Percentiles rank a stretch among this genome's conserved stretches.
Conservation (phyloP, 1,284 basidiomycete genomes). For the Hemileccinum hortonii region DNA sequence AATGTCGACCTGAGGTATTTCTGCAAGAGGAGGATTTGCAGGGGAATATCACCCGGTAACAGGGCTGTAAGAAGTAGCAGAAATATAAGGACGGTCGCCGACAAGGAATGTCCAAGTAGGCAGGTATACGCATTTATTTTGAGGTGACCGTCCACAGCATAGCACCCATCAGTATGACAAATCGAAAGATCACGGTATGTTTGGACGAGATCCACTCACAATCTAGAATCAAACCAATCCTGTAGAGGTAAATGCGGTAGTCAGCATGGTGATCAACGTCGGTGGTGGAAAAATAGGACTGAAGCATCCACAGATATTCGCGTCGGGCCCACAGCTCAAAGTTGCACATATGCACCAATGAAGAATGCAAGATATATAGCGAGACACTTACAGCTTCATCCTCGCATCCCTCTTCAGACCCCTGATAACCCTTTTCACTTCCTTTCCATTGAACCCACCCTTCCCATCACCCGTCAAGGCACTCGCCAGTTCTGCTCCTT, state of each 20-base stretch:
- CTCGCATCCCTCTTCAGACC: slow-evolving; percentile 63
- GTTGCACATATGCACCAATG: background rate
- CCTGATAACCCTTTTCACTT: slow-evolving; percentile 63
- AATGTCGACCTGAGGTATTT: slow-evolving; percentile 79
- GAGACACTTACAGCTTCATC: slow-evolving; percentile 62
- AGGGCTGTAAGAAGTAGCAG: slow-evolving; percentile 43
- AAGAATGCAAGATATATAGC: background rate
- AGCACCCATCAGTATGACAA: slow-evolving; percentile 2
- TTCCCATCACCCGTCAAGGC: slow-evolving; percentile 32
- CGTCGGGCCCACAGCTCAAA: background rate
- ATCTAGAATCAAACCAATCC: slow-evolving; percentile 58
- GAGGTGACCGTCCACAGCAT: background rate
- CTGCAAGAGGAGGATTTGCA: slow-evolving; percentile 77
- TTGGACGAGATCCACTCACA: slow-evolving; percentile 36
- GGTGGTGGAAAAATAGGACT: background rate
- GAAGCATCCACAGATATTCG: background rate
- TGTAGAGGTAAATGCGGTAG: slow-evolving; percentile 23
- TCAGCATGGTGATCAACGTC: slow-evolving; percentile 12
- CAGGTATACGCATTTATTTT: background rate
- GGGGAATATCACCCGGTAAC: slow-evolving; percentile 74
- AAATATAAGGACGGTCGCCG: background rate
- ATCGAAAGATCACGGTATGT: background rate
- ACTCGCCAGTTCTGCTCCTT: slow-evolving; percentile 13
- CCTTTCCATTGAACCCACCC: slow-evolving; percentile 59
- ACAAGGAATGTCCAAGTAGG: background rate